Evolutionary conservation across 768 basidiomycete species (phyloP).

Genomic region (Pleurotus eryngii): DNA sequence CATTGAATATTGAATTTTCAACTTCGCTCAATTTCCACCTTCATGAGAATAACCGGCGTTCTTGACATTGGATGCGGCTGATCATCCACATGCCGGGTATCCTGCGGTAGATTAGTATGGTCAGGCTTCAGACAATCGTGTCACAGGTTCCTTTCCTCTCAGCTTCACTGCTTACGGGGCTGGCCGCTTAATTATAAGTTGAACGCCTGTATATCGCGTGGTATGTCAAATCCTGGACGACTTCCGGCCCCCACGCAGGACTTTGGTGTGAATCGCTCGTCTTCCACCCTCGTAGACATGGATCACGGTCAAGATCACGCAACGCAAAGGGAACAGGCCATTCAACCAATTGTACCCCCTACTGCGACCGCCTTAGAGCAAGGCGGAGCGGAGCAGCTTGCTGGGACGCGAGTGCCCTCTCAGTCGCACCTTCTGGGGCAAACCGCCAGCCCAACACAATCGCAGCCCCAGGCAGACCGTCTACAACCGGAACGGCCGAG

Average conservation of each 20-base stretch:
- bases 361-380: background rate
- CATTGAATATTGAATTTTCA: too few relatives aligned
- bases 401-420: too few relatives aligned
- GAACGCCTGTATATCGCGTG: slow-evolving; percentile 5
- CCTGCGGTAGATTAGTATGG: background rate
- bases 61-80: too few relatives aligned
- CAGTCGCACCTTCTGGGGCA: too few relatives aligned
- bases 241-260: background rate
- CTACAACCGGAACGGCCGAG: background rate
- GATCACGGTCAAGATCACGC: slow-evolving; percentile 2
- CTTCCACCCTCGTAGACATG: slow-evolving; percentile 1
- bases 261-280: background rate
- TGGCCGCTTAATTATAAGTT: too few relatives aligned
- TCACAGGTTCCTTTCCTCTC: too few relatives aligned
- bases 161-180: too few relatives aligned
- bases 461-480: background rate
- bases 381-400: too few relatives aligned
- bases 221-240: slow-evolving; percentile 1
- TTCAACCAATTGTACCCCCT: background rate
- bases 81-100: too few relatives aligned
- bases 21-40: too few relatives aligned
- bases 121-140: background rate
- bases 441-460: background rate
- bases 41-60: too few relatives aligned
- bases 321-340: background rate